Evolutionary conservation across 164 flowering plant genomes (phyloP), one percentile per base, ranked within the genome.

Genomic region (Berberis vulgaris): DNA sequence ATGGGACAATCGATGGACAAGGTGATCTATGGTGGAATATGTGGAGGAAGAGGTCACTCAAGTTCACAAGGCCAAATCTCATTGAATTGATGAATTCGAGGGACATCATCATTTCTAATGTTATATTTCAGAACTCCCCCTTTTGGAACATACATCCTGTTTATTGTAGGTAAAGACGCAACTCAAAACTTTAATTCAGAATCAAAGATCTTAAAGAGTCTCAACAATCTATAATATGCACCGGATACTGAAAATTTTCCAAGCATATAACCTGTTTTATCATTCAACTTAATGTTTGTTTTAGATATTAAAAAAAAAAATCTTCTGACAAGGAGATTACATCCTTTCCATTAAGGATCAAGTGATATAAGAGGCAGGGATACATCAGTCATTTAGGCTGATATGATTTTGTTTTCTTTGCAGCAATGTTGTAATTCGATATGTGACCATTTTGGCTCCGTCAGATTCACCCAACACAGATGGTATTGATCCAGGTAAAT

Each of bases 21-120:
- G 99, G 99, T 70, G 87, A 69, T 47, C 78, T 86, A 9, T 95
- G 99, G 99, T 95, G 99, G 99, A 77, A 88, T 76, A 91, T 95
- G 99, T 91, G 97, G 97, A 82, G 94, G 74, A 78, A 78, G 64
- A 69, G 86, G 71, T 78, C 89, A 58, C 91, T 95, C 11, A 73
- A 70, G 49, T 82, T 71, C 63, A 91, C 97, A 5, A 82, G 99
- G 65, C 99, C 99, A 3, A 78, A 81, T 78, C 91, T 95, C 60
- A 45, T 95, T 64, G 99, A 95, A 73, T 70, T 95, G 56, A 76
- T 87, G 79, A 74, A 89, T 69, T 89, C 99, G 42, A 82, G 60
- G 55, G 69, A 80, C 75, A 84, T 95, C 56, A 75, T 95, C 42
- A 88, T 95, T 49, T 91, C 99, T 61, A 88, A 95, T 70, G 84